Evolutionary conservation across 352 stramenopile species (phyloP).

Genomic region (Vaucheria bursata): DNA sequence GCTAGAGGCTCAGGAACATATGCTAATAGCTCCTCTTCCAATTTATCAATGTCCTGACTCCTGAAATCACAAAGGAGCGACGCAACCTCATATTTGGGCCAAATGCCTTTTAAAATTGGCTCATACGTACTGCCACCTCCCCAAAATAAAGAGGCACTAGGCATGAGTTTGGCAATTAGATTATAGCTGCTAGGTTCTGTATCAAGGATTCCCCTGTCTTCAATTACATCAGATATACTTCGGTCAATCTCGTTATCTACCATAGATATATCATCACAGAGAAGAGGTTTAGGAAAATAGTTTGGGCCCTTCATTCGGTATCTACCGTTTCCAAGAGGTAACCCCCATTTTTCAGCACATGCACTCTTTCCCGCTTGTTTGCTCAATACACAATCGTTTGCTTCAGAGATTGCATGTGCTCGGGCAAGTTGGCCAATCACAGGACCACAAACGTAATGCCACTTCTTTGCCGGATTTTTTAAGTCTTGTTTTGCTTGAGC

Average conservation of each 20-base stretch:
- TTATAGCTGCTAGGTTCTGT: background rate
- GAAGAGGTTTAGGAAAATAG: background rate
- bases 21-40: background rate
- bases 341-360: background rate
- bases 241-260: background rate
- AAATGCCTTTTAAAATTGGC: background rate
- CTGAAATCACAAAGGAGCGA: background rate
- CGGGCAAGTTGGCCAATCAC: slow-evolving; percentile 6
- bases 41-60: background rate
- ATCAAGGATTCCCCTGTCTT: too few species aligned
- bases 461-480: background rate
- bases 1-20: background rate
- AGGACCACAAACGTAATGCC: slow-evolving; percentile 7
- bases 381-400: slow-evolving; percentile 7
- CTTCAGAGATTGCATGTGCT: background rate
- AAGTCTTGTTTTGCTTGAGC: background rate
- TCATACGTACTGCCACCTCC: background rate
- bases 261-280: too few species aligned
- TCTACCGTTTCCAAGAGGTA: background rate
- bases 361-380: background rate
- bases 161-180: background rate
- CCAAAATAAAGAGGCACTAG: background rate
- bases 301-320: background rate
- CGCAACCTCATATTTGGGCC: background rate
- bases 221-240: background rate